phyloP scores from a whole-genome alignment of 1,284 basidiomycete genomes.

The Sanghuangporus baumii region DNA sequence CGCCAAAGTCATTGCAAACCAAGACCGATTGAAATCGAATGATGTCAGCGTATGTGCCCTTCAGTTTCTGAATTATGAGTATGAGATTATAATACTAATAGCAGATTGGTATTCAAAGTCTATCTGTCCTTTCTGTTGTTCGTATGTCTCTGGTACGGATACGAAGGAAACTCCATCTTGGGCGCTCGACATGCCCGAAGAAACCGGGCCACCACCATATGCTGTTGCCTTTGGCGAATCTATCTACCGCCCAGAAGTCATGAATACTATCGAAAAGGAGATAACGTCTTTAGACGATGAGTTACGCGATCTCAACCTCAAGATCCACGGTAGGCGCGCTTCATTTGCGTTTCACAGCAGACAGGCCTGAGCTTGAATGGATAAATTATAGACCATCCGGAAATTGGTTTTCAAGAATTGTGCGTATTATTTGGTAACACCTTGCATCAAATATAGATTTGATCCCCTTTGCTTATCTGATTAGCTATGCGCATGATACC shows the following conservation, averaged over 20 bases:
- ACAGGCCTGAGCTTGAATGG: background rate
- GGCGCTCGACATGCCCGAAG: background rate
- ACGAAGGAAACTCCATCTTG: background rate
- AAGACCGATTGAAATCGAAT: background rate
- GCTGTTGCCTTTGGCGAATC: background rate
- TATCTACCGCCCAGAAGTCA: constrained; percentile 14
- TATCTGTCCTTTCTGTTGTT: background rate
- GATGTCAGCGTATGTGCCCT: background rate
- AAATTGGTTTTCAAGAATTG: constrained; percentile 24
- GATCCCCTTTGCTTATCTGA: background rate
- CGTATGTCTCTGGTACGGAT: background rate
- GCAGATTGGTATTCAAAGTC: background rate
- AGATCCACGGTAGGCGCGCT: constrained; percentile 27
- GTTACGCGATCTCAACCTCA: constrained; percentile 27
- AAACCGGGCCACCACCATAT: constrained; percentile 3
- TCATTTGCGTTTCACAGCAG: background rate
- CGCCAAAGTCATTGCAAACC: background rate
- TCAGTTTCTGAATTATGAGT: background rate
- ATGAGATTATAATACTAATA: background rate
- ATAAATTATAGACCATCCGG: constrained; percentile 24
- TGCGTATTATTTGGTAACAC: constrained; percentile 4
- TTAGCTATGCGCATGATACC: constrained; percentile 27
- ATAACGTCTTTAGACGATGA: constrained; percentile 26
- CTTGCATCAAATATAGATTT: background rate
- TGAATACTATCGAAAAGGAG: constrained; percentile 22